A percentile compares a stretch with the other conserved stretches of the same genome.
Evolutionary conservation across 2,329 filamentous ascomycete genomes (phyloP).

Genomic region (Alternaria hordeiaustralica): DNA sequence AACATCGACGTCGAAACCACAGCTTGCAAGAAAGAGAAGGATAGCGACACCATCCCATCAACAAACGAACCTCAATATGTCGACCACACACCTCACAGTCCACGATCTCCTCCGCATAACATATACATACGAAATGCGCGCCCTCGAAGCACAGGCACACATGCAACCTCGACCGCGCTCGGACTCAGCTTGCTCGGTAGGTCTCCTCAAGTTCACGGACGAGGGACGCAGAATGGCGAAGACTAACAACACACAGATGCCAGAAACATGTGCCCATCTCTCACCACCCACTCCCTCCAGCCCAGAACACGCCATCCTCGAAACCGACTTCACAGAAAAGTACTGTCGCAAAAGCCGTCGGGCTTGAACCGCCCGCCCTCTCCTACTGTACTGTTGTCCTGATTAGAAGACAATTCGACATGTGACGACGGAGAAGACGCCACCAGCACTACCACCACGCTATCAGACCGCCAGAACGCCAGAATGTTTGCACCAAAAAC

Average conservation of each 20-base stretch:
- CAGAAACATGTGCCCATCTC: conserved; percentile 33
- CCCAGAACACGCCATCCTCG: conserved; percentile 21
- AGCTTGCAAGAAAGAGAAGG: neutral
- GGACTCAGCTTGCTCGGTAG: conserved; percentile 35
- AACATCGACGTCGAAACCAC: neutral
- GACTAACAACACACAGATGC: conserved; percentile 26
- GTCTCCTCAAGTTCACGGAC: neutral
- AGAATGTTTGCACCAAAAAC: neutral
- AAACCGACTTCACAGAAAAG: conserved; percentile 40
- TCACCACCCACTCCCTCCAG: conserved; percentile 14
- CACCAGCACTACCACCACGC: neutral
- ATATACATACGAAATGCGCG: conserved; percentile 41
- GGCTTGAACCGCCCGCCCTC: neutral
- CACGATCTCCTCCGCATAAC: conserved; percentile 45
- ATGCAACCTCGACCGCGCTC: conserved; percentile 18
- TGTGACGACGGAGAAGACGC: neutral
- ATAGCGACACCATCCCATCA: neutral
- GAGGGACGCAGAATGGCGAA: neutral
- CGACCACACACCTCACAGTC: conserved; percentile 39
- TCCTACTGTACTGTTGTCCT: neutral
- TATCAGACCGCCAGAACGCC: neutral
- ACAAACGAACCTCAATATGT: conserved; percentile 26
- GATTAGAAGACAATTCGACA: neutral
- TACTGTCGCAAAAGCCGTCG: conserved; percentile 24
- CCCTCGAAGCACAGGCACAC: conserved; percentile 23